Evolutionary conservation across 768 basidiomycete species (phyloP).

Genomic region (Harrya chromipes): DNA sequence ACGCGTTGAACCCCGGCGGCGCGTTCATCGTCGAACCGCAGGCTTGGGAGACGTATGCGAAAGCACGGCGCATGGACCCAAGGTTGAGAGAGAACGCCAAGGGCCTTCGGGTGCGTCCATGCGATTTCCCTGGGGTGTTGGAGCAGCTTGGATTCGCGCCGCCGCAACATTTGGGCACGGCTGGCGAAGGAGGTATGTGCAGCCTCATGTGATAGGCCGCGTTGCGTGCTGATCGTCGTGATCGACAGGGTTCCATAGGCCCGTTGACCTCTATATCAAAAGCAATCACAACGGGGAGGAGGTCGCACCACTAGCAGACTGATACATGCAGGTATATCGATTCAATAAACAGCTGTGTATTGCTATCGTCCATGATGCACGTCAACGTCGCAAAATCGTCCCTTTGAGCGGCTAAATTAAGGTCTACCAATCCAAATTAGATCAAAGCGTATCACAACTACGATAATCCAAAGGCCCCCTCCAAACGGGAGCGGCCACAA

Average conservation of each 20-base stretch:
- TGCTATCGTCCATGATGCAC: conserved; percentile 1
- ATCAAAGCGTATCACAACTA: conserved; percentile 1
- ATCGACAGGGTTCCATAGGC: conserved; percentile 24
- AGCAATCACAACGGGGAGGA: too few relatives aligned
- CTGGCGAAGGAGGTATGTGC: conserved; percentile 63
- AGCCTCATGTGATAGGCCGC: too few relatives aligned
- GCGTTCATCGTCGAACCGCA: conserved; percentile 81
- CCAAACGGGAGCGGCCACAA: too few relatives aligned
- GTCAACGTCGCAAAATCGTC: too few relatives aligned
- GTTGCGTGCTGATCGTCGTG: conserved; percentile 1
- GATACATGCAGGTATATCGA: too few relatives aligned
- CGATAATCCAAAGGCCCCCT: not conserved
- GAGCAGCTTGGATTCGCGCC: conserved; percentile 59
- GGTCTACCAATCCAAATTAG: conserved; percentile 3
- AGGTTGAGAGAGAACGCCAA: conserved; percentile 60
- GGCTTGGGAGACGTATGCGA: conserved; percentile 79
- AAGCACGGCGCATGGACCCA: conserved; percentile 68
- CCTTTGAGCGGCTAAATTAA: not conserved
- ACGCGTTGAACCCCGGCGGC: conserved; percentile 59
- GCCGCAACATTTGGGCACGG: conserved; percentile 45
- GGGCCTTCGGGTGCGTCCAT: conserved; percentile 55
- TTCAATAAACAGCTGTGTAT: too few relatives aligned
- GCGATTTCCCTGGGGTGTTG: conserved; percentile 56
- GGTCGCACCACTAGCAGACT: too few relatives aligned
- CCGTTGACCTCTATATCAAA: conserved; percentile 63